phyloP scores from a whole-genome alignment of 805 yeast species.

The Metschnikowia reukaufii region DNA sequence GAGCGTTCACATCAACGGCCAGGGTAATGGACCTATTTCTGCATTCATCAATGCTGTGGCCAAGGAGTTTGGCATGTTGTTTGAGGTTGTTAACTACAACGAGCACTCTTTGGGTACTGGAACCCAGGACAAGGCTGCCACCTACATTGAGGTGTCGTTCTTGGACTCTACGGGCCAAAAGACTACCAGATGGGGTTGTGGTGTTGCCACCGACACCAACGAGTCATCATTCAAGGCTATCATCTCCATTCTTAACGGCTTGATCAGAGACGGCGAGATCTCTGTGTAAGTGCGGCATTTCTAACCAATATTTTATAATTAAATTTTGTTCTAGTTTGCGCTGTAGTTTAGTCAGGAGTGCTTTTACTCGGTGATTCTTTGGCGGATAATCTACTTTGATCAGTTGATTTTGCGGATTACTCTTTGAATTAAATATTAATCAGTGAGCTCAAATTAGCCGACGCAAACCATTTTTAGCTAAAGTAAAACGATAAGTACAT shows the following conservation, averaged over 20 bases:
- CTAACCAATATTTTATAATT: too few relatives aligned
- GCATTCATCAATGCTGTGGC: slow-evolving; percentile 67
- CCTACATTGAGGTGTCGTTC: slow-evolving; percentile 58
- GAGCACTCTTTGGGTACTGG: slow-evolving; percentile 78
- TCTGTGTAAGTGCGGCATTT: slow-evolving; percentile 20
- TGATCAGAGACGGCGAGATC: slow-evolving; percentile 31
- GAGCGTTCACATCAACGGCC: slow-evolving; percentile 47
- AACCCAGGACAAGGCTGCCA: slow-evolving; percentile 70
- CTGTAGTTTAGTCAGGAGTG: too few relatives aligned
- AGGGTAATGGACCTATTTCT: slow-evolving; percentile 80
- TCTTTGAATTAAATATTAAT: too few relatives aligned
- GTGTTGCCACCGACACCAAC: slow-evolving; percentile 43
- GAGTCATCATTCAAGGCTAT: slow-evolving; percentile 40
- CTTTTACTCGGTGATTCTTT: too few relatives aligned
- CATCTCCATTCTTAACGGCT: slow-evolving; percentile 25
- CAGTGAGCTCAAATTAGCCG: too few relatives aligned
- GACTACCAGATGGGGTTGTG: slow-evolving; percentile 44
- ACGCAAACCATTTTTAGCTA: too few relatives aligned
- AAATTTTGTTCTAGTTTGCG: too few relatives aligned
- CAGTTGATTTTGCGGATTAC: too few relatives aligned
- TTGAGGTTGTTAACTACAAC: slow-evolving; percentile 65
- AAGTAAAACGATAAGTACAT: too few relatives aligned
- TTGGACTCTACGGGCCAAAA: slow-evolving; percentile 34
- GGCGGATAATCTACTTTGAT: too few relatives aligned
- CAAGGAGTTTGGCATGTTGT: slow-evolving; percentile 47